Base-by-base conservation (phyloP, 257 asterid species). In the Anisodus tanguticus region DNA sequence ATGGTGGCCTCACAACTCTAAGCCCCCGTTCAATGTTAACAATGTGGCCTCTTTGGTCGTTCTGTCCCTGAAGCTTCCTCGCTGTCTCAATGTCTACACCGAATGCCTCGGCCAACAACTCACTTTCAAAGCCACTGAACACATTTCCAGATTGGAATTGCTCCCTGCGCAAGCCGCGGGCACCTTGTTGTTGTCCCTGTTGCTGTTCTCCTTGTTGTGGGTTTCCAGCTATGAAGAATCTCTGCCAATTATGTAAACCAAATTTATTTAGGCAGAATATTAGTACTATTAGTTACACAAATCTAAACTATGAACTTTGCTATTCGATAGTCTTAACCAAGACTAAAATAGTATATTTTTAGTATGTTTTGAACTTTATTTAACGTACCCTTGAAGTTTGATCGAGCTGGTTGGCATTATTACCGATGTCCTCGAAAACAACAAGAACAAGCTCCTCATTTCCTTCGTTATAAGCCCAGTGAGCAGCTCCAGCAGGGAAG, bases 221-320 rank as follows among this genome's bases (percentile, higher is more conserved):
- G 86, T 88, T 90, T 74, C 95, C 97, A 60, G 97, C 95, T 6
- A 93, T 85, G 91, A 83, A 85, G 87, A 93, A 93, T 3, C 91
- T 83, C 95, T 93, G 88, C 85, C 60, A 11, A 81, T 11, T 11
- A 17, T 0, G 8, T 0, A 57, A 81, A 26, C 2, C 55, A 62
- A 3, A 81, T 22, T 11, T 0, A 6, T 22, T 72, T 4, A 80
- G 59, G 35, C 35, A 31, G 35, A 31, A 31, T 31, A 31, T 31
- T 31, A 31, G 35, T 31, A 31, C 35, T 31, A 31, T 31, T 1
- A 31, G 35, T 31, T 31, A 31, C 35, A 31, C 35, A 31, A 31
- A 31, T 31, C 35, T 31, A 31, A 31, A 31, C 35, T 31, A 31
- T 31, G 35, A 31, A 31, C 35, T 31, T 31, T 1, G 35, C 35